phyloP scores from a whole-genome alignment of 495 filamentous ascomycete species.

The Aspergillus baeticus region DNA sequence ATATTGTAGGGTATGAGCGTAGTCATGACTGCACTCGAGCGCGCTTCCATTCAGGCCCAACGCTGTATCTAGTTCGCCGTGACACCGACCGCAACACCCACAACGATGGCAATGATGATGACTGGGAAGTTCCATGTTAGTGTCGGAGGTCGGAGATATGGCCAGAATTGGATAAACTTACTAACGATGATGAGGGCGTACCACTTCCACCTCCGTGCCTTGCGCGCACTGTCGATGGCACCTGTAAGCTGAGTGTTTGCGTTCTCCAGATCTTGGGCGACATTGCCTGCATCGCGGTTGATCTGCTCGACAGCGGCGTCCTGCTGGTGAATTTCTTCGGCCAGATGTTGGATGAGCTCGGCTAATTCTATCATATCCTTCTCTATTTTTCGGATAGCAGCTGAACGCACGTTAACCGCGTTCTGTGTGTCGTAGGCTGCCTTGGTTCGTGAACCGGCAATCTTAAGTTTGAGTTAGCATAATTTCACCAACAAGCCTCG shows the following conservation, averaged over 20 bases:
- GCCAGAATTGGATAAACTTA: constrained; percentile 58
- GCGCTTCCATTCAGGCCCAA: neutral
- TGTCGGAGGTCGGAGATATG: too few relatives aligned
- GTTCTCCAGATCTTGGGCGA: constrained; percentile 71
- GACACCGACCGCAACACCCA: constrained; percentile 51
- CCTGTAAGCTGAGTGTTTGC: constrained; percentile 76
- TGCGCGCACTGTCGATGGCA: constrained; percentile 77
- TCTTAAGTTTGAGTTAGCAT: constrained; percentile 29
- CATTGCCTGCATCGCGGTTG: constrained; percentile 77
- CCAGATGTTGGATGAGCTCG: constrained; percentile 81
- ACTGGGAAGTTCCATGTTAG: constrained; percentile 24
- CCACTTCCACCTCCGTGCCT: constrained; percentile 95
- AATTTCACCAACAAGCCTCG: constrained; percentile 2
- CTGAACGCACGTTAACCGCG: constrained; percentile 79
- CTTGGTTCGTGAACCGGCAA: constrained; percentile 68
- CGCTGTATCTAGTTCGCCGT: constrained; percentile 24
- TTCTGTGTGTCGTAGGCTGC: constrained; percentile 75
- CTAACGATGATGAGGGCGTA: constrained; percentile 80
- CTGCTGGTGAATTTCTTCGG: constrained; percentile 78
- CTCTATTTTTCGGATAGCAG: constrained; percentile 89
- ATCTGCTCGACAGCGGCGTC: constrained; percentile 74
- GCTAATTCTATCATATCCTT: constrained; percentile 80
- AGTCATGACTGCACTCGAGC: neutral
- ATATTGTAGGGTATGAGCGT: neutral
- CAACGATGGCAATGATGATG: constrained; percentile 50